Conservation (phyloP, 495 filamentous ascomycete genomes). For the Hypoxylon perforatum region DNA sequence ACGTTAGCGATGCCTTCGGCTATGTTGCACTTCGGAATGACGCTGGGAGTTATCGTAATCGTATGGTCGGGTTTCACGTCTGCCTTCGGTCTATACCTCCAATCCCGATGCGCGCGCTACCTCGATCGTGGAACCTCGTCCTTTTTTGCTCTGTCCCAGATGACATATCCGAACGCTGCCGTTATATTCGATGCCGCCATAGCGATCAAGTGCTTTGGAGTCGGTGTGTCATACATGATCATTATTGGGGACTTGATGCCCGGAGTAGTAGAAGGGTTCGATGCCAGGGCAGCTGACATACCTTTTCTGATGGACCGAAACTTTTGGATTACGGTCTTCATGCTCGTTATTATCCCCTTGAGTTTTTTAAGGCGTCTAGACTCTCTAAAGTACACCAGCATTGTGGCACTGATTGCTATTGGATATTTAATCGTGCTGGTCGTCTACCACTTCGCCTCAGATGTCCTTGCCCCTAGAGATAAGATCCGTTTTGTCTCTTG, state of each 20-base stretch:
- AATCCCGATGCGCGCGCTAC: conserved; percentile 90
- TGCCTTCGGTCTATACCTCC: conserved; percentile 94
- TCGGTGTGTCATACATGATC: conserved; percentile 96
- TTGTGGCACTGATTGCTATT: conserved; percentile 91
- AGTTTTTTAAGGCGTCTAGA: conserved; percentile 91
- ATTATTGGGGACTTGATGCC: conserved; percentile 99
- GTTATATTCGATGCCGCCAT: conserved; percentile 97
- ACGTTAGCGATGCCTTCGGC: conserved; percentile 94
- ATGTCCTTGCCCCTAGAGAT: conserved; percentile 77
- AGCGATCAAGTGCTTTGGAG: conserved; percentile 97
- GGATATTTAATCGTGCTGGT: conserved; percentile 92
- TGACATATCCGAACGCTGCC: conserved; percentile 96
- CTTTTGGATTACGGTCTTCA: conserved; percentile 99
- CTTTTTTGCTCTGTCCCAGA: conserved; percentile 93
- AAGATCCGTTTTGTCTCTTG: conserved; percentile 78
- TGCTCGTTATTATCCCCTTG: conserved; percentile 93
- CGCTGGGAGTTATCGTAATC: conserved; percentile 84
- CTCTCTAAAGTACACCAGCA: conserved; percentile 95
- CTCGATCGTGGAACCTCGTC: conserved; percentile 80
- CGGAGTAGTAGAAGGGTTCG: conserved; percentile 81
- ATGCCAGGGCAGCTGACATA: conserved; percentile 65
- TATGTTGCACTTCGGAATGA: conserved; percentile 89
- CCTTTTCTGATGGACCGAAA: conserved; percentile 85
- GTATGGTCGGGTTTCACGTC: conserved; percentile 89
- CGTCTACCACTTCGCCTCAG: conserved; percentile 87